A percentile compares a stretch with the other conserved stretches of the same genome.
Evolutionary conservation across 371 early-diverging fungal genomes (phyloP).

Genomic region (Lichtheimia hyalospora): DNA sequence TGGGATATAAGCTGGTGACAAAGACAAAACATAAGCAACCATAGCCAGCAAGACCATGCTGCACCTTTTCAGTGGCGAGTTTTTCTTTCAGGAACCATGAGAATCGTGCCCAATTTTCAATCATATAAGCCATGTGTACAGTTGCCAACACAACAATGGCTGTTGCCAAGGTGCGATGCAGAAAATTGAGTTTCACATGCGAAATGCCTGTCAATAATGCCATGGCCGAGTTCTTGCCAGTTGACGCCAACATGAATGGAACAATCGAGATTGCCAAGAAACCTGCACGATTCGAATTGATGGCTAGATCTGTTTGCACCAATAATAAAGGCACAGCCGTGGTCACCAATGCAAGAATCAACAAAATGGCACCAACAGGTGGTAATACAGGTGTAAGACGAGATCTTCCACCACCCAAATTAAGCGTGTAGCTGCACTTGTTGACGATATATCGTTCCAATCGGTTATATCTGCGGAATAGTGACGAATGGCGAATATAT

Average conservation of each 20-base stretch:
- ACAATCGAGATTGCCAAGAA: constrained; percentile 52
- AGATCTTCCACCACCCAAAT: not conserved
- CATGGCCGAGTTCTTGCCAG: constrained; percentile 60
- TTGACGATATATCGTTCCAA: constrained; percentile 45
- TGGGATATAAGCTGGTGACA: constrained; percentile 48
- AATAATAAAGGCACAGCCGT: constrained; percentile 42
- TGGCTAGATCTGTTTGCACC: constrained; percentile 34
- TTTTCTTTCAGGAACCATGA: constrained; percentile 38
- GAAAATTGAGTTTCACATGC: constrained; percentile 46
- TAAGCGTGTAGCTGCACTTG: constrained; percentile 41
- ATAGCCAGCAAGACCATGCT: constrained; percentile 55
- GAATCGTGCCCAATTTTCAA: constrained; percentile 48
- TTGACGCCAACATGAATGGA: constrained; percentile 57
- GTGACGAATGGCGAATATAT: not conserved
- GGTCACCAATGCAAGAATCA: constrained; percentile 38
- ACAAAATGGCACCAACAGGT: constrained; percentile 47
- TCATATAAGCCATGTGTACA: constrained; percentile 54
- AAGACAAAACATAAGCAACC: constrained; percentile 48
- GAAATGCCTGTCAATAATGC: constrained; percentile 56
- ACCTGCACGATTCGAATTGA: constrained; percentile 64
- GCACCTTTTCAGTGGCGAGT: constrained; percentile 44
- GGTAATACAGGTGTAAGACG: constrained; percentile 22
- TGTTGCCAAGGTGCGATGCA: constrained; percentile 52
- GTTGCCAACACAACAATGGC: constrained; percentile 47
- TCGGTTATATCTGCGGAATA: not conserved